phyloP scores from a whole-genome alignment of 2,329 filamentous ascomycete genomes.

The Mycogone perniciosa region DNA sequence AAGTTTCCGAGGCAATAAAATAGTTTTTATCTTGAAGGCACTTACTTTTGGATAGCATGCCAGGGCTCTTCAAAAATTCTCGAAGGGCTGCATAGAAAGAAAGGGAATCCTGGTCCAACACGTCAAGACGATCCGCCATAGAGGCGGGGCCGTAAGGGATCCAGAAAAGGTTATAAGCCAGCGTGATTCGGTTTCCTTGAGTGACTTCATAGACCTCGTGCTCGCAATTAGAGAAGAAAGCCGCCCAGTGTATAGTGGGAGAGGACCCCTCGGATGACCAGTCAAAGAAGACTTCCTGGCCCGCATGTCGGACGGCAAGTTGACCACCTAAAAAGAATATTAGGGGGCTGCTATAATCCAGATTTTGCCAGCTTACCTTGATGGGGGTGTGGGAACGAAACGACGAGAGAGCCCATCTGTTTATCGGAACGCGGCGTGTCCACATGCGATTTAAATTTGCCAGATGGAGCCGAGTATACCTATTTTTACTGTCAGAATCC shows the following conservation, averaged over 20 bases:
- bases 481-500: constrained; percentile 17
- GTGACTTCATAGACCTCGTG: constrained; percentile 46
- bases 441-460: constrained; percentile 44
- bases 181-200: constrained; percentile 45
- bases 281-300: constrained; percentile 31
- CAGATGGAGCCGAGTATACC: constrained; percentile 46
- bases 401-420: constrained; percentile 49
- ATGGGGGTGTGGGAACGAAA: constrained; percentile 37
- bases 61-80: neutral
- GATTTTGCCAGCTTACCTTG: constrained; percentile 24
- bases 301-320: constrained; percentile 36
- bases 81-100: constrained; percentile 9
- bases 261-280: constrained; percentile 23
- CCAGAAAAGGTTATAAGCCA: constrained; percentile 53
- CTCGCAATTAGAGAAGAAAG: constrained; percentile 48
- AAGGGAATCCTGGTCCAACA: constrained; percentile 14
- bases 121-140: constrained; percentile 13
- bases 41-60: constrained; percentile 6
- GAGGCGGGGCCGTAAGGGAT: constrained; percentile 22
- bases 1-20: neutral
- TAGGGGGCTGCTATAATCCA: neutral
- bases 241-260: constrained; percentile 37
- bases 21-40: neutral
- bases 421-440: constrained; percentile 43
- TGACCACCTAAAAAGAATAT: constrained; percentile 31